These are phyloP conservation scores for Ophiostoma ips DNA, from an alignment of 2,329 filamentous ascomycete species.

Conservation along the genomic window DNA sequence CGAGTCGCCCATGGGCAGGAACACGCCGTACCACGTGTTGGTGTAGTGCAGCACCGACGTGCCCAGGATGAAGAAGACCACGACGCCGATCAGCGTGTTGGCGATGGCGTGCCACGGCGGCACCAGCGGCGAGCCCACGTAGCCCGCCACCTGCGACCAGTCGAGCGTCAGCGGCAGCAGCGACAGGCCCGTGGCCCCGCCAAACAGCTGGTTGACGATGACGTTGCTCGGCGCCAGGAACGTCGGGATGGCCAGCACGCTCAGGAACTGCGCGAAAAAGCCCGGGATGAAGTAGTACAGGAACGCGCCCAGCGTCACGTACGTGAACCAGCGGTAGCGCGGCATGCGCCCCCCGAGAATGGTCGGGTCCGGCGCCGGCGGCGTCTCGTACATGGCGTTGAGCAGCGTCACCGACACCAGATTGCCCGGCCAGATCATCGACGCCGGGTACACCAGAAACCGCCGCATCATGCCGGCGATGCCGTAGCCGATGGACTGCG, in stretches of 20 bases:
- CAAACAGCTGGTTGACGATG: conserved; percentile 35
- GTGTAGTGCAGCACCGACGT: conserved; percentile 49
- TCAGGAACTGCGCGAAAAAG: conserved; percentile 33
- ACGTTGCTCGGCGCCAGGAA: conserved; percentile 34
- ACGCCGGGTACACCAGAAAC: conserved; percentile 49
- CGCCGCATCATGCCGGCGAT: conserved; percentile 54
- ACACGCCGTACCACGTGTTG: conserved; percentile 49
- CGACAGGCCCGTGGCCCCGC: conserved; percentile 29
- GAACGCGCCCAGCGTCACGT: conserved; percentile 28
- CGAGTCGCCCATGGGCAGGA: conserved; percentile 55
- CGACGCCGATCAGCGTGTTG: conserved; percentile 55
- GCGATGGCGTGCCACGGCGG: conserved; percentile 61
- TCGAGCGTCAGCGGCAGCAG: conserved; percentile 32
- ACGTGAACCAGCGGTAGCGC: conserved; percentile 35
- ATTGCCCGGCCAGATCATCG: conserved; percentile 63
- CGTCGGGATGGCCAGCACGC: conserved; percentile 32
- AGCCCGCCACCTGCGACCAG: conserved; percentile 53
- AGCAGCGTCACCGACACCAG: conserved; percentile 54
- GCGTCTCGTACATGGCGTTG: conserved; percentile 56
- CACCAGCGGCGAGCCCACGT: conserved; percentile 52
- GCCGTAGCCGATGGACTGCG: conserved; percentile 56
- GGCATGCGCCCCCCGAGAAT: conserved; percentile 51
- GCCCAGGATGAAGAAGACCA: conserved; percentile 49
- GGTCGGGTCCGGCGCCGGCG: conserved; percentile 33
- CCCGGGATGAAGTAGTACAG: conserved; percentile 41